A percentile compares a stretch with the other conserved stretches of the same genome.
Conservation (phyloP, 2,329 filamentous ascomycete species). For the Coniochaeta pulveracea region DNA sequence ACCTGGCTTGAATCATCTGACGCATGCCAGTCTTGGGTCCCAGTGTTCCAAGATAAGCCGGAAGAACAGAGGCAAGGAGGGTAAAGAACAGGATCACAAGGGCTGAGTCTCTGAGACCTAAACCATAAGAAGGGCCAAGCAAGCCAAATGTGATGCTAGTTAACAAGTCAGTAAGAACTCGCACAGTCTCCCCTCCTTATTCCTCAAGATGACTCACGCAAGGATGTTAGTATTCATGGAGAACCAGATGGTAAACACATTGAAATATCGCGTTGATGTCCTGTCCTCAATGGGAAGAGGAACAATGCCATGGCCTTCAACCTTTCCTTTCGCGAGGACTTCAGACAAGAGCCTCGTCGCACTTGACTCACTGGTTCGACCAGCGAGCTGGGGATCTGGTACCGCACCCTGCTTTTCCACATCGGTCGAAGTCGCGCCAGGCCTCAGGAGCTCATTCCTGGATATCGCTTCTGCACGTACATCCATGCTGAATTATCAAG, state of each 20-base stretch:
- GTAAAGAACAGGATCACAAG: slow-evolving; percentile 55
- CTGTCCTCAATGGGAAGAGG: slow-evolving; percentile 30
- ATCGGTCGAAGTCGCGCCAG: no score
- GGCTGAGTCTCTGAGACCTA: slow-evolving; percentile 42
- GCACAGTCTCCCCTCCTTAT: not conserved
- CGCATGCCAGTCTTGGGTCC: slow-evolving; percentile 53
- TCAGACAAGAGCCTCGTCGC: slow-evolving; percentile 1
- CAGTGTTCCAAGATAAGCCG: slow-evolving; percentile 45
- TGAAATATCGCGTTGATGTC: slow-evolving; percentile 26
- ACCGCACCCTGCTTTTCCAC: not conserved
- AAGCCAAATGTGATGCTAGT: slow-evolving; percentile 52
- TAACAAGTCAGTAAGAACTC: not conserved
- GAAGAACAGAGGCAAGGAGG: slow-evolving; percentile 38
- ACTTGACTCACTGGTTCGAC: not conserved
- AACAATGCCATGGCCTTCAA: slow-evolving; percentile 31
- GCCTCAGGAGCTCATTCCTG: no score
- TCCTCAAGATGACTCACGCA: slow-evolving; percentile 20
- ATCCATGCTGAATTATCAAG: no score
- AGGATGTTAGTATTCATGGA: slow-evolving; percentile 37
- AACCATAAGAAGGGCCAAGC: slow-evolving; percentile 42
- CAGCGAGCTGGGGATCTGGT: not conserved
- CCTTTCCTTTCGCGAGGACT: slow-evolving; percentile 14
- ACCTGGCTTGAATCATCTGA: slow-evolving; percentile 55
- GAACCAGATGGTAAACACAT: slow-evolving; percentile 36
- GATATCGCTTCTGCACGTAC: no score